A percentile compares a stretch with the other conserved stretches of the same genome.
Conservation (phyloP, 2,329 filamentous ascomycete species). For the Ophiostoma novo-ulmi region DNA sequence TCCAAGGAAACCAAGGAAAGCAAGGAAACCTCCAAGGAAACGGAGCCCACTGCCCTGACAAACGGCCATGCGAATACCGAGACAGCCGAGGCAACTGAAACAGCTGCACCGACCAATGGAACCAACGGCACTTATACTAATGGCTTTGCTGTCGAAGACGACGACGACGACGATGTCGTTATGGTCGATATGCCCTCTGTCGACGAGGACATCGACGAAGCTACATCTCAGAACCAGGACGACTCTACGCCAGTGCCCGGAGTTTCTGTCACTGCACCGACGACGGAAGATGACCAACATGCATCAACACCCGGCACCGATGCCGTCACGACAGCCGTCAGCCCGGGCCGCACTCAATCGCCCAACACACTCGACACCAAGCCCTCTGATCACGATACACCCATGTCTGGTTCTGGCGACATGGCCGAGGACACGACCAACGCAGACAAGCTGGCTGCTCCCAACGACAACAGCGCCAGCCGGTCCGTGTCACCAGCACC, state of each 20-base stretch:
- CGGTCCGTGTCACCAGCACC: constrained; percentile 34
- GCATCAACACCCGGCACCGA: constrained; percentile 41
- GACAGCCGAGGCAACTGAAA: background rate
- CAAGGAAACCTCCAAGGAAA: background rate
- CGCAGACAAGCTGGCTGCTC: background rate
- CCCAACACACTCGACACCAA: constrained; percentile 49
- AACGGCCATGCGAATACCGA: background rate
- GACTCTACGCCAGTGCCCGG: background rate
- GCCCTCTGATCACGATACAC: constrained; percentile 45
- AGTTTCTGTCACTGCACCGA: background rate
- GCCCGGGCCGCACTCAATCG: constrained; percentile 44
- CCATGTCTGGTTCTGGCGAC: constrained; percentile 15
- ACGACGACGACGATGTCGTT: constrained; percentile 27
- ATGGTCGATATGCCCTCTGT: constrained; percentile 30
- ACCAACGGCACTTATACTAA: background rate
- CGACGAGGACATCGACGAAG: background rate
- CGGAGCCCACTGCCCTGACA: background rate
- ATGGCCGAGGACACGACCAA: background rate
- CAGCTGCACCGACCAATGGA: background rate
- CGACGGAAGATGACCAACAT: background rate
- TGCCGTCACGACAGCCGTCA: constrained; percentile 40
- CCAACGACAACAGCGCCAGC: constrained; percentile 31
- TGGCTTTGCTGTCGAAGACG: constrained; percentile 32
- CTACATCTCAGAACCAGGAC: constrained; percentile 9
- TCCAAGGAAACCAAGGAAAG: background rate